These are phyloP conservation scores for Microbotryum intermedium DNA, from an alignment of 1,284 basidiomycete genomes.

Conservation along the genomic window DNA sequence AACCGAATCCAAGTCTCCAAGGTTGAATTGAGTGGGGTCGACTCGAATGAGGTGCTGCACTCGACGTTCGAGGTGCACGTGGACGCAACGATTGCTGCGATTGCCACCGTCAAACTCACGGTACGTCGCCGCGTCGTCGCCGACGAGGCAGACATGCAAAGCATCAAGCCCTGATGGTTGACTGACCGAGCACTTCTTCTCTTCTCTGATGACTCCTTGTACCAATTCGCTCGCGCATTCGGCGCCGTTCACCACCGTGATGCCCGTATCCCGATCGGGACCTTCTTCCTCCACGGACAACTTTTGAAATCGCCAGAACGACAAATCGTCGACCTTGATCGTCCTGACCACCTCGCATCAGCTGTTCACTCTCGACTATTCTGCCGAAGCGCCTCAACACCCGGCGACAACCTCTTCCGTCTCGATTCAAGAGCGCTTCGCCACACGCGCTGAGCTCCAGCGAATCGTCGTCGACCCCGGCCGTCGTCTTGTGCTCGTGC, in stretches of 20 bases:
- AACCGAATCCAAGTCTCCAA: conserved; percentile 22
- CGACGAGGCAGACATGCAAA: background rate
- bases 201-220: background rate
- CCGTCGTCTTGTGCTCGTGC: conserved; percentile 20
- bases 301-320: background rate
- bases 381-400: conserved; percentile 1
- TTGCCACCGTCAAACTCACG: conserved; percentile 17
- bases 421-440: conserved; percentile 28
- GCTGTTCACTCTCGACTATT: conserved; percentile 25
- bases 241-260: background rate
- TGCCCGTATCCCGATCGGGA: too few species aligned
- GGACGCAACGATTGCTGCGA: conserved; percentile 19
- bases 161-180: background rate
- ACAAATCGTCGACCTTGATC: conserved; percentile 14
- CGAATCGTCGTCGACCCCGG: conserved; percentile 23
- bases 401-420: conserved; percentile 13
- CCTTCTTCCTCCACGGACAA: background rate
- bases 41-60: background rate
- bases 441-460: conserved; percentile 17
- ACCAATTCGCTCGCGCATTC: background rate
- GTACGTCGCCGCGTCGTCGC: background rate
- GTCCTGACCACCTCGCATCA: conserved; percentile 30
- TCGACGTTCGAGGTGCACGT: conserved; percentile 16
- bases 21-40: conserved; percentile 1
- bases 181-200: background rate